Evolutionary conservation across 2,329 filamentous ascomycete species (phyloP).

Genomic region (Penicillium sp.): DNA sequence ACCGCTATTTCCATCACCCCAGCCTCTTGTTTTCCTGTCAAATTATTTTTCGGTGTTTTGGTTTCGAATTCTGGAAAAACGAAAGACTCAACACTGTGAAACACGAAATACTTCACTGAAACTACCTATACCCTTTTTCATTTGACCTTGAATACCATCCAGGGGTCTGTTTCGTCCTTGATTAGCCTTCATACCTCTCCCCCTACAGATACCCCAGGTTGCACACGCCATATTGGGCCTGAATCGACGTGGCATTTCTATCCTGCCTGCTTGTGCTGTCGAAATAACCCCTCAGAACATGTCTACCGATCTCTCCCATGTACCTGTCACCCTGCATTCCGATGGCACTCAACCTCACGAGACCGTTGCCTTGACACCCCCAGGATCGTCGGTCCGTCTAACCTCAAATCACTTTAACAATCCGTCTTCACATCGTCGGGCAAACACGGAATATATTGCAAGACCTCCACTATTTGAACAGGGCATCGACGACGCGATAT

Average conservation of each 20-base stretch:
- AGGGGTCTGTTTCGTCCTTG: background rate
- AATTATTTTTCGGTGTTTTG: background rate
- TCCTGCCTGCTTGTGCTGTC: conserved; percentile 12
- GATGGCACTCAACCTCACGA: conserved; percentile 19
- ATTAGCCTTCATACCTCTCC: background rate
- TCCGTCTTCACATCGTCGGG: conserved; percentile 29
- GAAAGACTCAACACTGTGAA: conserved; percentile 6
- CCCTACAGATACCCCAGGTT: conserved; percentile 8
- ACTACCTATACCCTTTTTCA: background rate
- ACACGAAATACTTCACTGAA: background rate
- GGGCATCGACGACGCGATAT: conserved; percentile 21
- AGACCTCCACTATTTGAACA: conserved; percentile 28
- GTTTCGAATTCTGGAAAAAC: background rate
- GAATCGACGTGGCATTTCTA: conserved; percentile 33
- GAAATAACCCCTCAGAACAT: conserved; percentile 7
- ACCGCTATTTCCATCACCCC: conserved; percentile 30
- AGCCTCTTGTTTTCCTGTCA: conserved; percentile 23
- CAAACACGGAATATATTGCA: conserved; percentile 34
- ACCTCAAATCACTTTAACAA: conserved; percentile 16
- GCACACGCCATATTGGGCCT: conserved; percentile 17
- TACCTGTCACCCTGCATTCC: conserved; percentile 24
- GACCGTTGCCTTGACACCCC: conserved; percentile 20
- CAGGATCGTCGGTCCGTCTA: conserved; percentile 11
- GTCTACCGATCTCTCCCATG: conserved; percentile 13
- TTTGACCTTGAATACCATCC: background rate